Percentiles rank a stretch among this genome's conserved stretches.
Conservation (phyloP, 495 filamentous ascomycete genomes). For the Talaromyces adpressus region DNA sequence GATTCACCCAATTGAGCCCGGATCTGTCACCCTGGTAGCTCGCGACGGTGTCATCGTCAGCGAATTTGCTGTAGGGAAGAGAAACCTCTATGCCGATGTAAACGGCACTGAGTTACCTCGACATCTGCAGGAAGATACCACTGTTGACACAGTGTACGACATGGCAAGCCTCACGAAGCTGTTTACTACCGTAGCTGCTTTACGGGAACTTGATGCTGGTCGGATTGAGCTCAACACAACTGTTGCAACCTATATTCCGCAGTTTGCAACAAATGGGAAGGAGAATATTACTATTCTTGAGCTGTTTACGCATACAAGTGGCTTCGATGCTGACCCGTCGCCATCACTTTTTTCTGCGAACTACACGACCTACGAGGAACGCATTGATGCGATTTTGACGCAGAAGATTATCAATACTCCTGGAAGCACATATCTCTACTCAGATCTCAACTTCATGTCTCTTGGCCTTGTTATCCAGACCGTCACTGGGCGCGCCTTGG, state of each 20-base stretch:
- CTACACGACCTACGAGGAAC: slow-evolving; percentile 16
- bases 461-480: slow-evolving; percentile 19
- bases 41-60: slow-evolving; percentile 19
- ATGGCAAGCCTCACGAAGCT: slow-evolving; percentile 25
- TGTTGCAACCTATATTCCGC: slow-evolving; percentile 18
- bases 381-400: slow-evolving; percentile 16
- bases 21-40: slow-evolving; percentile 17
- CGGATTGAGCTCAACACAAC: slow-evolving; percentile 13
- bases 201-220: slow-evolving; percentile 17
- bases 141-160: slow-evolving; percentile 21
- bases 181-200: slow-evolving; percentile 17
- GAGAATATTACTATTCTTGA: slow-evolving; percentile 19
- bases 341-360: slow-evolving; percentile 18
- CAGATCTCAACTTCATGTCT: slow-evolving; percentile 23
- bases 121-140: slow-evolving; percentile 11
- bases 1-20: slow-evolving; percentile 19
- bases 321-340: slow-evolving; percentile 23
- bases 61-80: slow-evolving; percentile 21
- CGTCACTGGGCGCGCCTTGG: slow-evolving; percentile 14
- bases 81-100: slow-evolving; percentile 19
- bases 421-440: slow-evolving; percentile 20
- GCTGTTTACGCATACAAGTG: slow-evolving; percentile 22
- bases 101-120: slow-evolving; percentile 19
- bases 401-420: slow-evolving; percentile 16
- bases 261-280: slow-evolving; percentile 20